Evolutionary conservation across 208 protist species (phyloP).

Genomic region (Acanthamoeba lenticulata): DNA sequence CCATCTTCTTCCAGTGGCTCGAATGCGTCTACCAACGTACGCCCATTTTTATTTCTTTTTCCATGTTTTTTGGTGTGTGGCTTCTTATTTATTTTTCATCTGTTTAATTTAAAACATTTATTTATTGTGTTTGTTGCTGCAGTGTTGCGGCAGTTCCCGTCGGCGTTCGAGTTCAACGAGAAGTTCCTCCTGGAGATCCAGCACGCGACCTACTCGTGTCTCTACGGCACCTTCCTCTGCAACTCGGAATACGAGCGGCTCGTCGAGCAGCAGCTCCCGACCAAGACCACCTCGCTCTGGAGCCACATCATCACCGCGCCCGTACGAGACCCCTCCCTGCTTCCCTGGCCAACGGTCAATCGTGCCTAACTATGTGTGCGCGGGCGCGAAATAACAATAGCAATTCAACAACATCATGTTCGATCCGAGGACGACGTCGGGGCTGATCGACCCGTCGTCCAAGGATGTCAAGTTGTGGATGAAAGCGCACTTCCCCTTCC

Average conservation of each 20-base stretch:
- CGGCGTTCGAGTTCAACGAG: constrained; percentile 79
- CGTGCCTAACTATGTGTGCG: neutral
- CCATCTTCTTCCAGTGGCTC: constrained; percentile 41
- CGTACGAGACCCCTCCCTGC: neutral
- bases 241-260: constrained; percentile 14
- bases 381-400: neutral
- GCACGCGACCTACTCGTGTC: constrained; percentile 26
- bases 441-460: neutral
- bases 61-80: neutral
- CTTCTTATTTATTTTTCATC: neutral
- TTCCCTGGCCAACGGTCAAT: neutral
- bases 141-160: constrained; percentile 46
- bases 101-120: neutral
- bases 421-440: neutral
- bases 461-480: neutral
- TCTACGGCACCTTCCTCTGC: constrained; percentile 64
- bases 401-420: neutral
- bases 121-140: neutral
- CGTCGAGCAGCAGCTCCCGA: neutral
- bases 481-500: neutral
- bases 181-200: constrained; percentile 61
- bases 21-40: constrained; percentile 52
- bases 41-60: neutral
- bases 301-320: neutral
- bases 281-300: neutral